Percentiles rank a stretch among this genome's conserved stretches.
phyloP scores from a whole-genome alignment of 225 moss, liverwort and hornwort genomes.

The Ulota crispa region DNA sequence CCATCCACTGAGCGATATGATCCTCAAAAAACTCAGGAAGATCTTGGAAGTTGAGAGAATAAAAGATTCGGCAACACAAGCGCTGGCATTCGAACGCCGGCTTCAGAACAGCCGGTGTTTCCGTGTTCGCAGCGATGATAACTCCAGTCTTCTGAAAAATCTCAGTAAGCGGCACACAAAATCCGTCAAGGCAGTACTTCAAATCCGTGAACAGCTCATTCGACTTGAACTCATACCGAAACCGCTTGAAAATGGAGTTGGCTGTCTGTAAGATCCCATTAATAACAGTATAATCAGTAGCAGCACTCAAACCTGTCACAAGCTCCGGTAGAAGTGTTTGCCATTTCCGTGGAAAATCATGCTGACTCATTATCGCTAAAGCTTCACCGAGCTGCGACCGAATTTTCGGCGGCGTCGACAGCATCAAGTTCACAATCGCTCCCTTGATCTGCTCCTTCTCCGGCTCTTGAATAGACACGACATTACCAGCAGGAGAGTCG shows the following conservation, averaged over 20 bases:
- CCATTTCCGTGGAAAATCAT: slow-evolving; percentile 94
- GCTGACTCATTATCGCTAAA: slow-evolving; percentile 89
- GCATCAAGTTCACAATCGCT: slow-evolving; percentile 84
- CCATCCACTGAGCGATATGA: slow-evolving; percentile 98
- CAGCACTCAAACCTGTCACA: slow-evolving; percentile 60
- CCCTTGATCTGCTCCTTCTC: slow-evolving; percentile 97
- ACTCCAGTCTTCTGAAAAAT: slow-evolving; percentile 78
- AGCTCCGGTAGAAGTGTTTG: slow-evolving; percentile 79
- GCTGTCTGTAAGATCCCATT: slow-evolving; percentile 94
- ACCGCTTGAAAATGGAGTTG: slow-evolving; percentile 98
- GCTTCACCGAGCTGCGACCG: slow-evolving; percentile 96
- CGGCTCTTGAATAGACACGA: slow-evolving; percentile 55
- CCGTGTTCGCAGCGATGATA: slow-evolving; percentile 54
- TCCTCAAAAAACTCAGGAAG: slow-evolving; percentile 98
- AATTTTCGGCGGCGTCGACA: slow-evolving; percentile 82
- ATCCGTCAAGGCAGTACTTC: slow-evolving; percentile 94
- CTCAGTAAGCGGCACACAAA: slow-evolving; percentile 82
- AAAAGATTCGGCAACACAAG: slow-evolving; percentile 88
- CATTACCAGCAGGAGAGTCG: slow-evolving; percentile 29
- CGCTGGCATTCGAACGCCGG: slow-evolving; percentile 78
- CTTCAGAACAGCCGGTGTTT: slow-evolving; percentile 58
- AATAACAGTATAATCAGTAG: slow-evolving; percentile 66
- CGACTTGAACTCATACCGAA: slow-evolving; percentile 89
- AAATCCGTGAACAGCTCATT: slow-evolving; percentile 87
- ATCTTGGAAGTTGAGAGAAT: slow-evolving; percentile 96